Conservation (phyloP, 768 basidiomycete species). For the Amyloporia xantha region DNA sequence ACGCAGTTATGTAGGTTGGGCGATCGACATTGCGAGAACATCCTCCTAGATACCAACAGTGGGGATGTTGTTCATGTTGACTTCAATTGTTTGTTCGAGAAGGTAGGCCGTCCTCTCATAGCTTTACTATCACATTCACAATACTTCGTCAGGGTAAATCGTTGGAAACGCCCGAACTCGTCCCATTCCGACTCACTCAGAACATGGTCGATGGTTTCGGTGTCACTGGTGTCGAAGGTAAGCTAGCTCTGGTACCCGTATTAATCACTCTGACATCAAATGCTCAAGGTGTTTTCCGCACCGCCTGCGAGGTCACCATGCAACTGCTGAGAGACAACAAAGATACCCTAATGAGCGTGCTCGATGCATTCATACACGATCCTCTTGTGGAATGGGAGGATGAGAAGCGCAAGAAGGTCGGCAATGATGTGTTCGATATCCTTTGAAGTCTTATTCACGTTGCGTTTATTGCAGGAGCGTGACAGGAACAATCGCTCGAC, state of each 20-base stretch:
- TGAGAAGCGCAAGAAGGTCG: slow-evolving; percentile 59
- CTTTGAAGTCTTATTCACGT: slow-evolving; percentile 43
- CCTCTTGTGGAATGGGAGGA: slow-evolving; percentile 96
- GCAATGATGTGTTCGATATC: background rate
- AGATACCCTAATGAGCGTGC: slow-evolving; percentile 89
- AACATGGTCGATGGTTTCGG: slow-evolving; percentile 91
- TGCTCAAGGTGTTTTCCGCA: slow-evolving; percentile 81
- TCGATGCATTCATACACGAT: slow-evolving; percentile 96
- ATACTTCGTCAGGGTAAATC: slow-evolving; percentile 74
- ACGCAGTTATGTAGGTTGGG: slow-evolving; percentile 58
- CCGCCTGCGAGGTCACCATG: slow-evolving; percentile 87
- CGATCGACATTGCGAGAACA: slow-evolving; percentile 95
- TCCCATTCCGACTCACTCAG: slow-evolving; percentile 92
- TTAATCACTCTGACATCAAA: background rate
- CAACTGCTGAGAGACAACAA: slow-evolving; percentile 82
- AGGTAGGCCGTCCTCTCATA: slow-evolving; percentile 39
- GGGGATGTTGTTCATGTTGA: slow-evolving; percentile 96
- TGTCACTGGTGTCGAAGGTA: slow-evolving; percentile 88
- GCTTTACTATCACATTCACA: background rate
- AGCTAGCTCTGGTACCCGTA: background rate
- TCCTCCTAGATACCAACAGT: slow-evolving; percentile 79
- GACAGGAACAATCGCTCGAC: slow-evolving; percentile 1
- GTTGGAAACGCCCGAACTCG: slow-evolving; percentile 83
- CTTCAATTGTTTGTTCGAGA: slow-evolving; percentile 97
- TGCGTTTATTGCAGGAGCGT: slow-evolving; percentile 12